phyloP scores from a whole-genome alignment of 1,139 yeast genomes.

The Lodderomyces jiufengensis region DNA sequence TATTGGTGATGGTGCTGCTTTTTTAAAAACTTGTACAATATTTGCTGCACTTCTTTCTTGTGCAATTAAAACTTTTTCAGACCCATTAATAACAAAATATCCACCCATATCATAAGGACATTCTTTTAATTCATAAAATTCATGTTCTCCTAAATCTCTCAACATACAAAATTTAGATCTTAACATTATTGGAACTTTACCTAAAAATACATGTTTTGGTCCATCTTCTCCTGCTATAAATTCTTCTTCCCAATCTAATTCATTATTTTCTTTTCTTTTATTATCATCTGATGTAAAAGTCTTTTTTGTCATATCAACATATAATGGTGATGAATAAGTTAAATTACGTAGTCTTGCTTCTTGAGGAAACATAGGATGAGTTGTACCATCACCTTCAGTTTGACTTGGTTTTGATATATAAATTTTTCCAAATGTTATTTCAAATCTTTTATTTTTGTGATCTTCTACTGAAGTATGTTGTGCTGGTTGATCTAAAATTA shows the following conservation, averaged over 20 bases:
- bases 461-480: constrained; percentile 93
- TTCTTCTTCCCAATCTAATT: constrained; percentile 69
- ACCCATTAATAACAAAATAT: constrained; percentile 95
- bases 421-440: constrained; percentile 93
- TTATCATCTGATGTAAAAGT: constrained; percentile 83
- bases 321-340: constrained; percentile 93
- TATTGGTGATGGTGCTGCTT: constrained; percentile 95
- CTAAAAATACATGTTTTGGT: constrained; percentile 78
- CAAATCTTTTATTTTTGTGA: constrained; percentile 86
- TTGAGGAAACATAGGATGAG: constrained; percentile 97
- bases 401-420: constrained; percentile 95
- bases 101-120: constrained; percentile 99
- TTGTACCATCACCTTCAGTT: constrained; percentile 99
- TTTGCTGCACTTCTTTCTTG: constrained; percentile 98
- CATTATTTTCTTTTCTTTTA: constrained; percentile 50
- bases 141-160: constrained; percentile 89
- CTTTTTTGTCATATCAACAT: constrained; percentile 92
- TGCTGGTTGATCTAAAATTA: constrained; percentile 95
- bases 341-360: constrained; percentile 95
- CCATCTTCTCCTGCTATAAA: constrained; percentile 53
- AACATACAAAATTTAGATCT: constrained; percentile 94
- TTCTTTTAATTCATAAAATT: constrained; percentile 90
- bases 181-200: constrained; percentile 97
- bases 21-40: constrained; percentile 96
- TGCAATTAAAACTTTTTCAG: constrained; percentile 96